Evolutionary conservation across 805 yeast species (phyloP).

Genomic region (Candida piceae): DNA sequence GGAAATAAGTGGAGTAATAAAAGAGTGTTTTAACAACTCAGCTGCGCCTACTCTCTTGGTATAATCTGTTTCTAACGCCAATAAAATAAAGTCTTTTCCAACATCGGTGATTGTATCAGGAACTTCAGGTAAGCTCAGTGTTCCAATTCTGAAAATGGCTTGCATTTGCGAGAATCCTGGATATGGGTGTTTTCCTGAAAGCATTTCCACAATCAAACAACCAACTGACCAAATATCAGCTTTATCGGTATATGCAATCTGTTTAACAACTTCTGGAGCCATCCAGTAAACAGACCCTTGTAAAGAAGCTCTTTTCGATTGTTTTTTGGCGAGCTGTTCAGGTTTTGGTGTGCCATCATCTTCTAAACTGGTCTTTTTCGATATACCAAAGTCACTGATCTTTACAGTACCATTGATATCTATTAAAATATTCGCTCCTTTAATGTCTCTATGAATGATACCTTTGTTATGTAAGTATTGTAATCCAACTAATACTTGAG

Average conservation of each 20-base stretch:
- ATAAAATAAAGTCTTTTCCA: constrained; percentile 58
- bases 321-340: constrained; percentile 38
- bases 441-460: constrained; percentile 59
- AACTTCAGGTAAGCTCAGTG: constrained; percentile 71
- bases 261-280: constrained; percentile 99
- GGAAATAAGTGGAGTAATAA: constrained; percentile 45
- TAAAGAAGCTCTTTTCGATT: constrained; percentile 66
- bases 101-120: constrained; percentile 69
- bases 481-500: constrained; percentile 53
- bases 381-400: constrained; percentile 64
- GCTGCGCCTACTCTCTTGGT: constrained; percentile 68
- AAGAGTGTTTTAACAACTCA: constrained; percentile 62
- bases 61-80: constrained; percentile 74
- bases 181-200: constrained; percentile 93
- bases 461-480: constrained; percentile 52
- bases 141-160: constrained; percentile 91
- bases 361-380: constrained; percentile 40
- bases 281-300: constrained; percentile 98
- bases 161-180: constrained; percentile 96
- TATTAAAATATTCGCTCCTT: constrained; percentile 59
- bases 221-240: constrained; percentile 99
- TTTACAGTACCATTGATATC: constrained; percentile 59
- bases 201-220: constrained; percentile 89
- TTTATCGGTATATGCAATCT: constrained; percentile 81
- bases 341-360: constrained; percentile 13